A percentile compares a stretch with the other conserved stretches of the same genome.
These are phyloP conservation scores for Microcyclospora pomicola DNA, from an alignment of 2,329 filamentous ascomycete species.

Conservation along the genomic window DNA sequence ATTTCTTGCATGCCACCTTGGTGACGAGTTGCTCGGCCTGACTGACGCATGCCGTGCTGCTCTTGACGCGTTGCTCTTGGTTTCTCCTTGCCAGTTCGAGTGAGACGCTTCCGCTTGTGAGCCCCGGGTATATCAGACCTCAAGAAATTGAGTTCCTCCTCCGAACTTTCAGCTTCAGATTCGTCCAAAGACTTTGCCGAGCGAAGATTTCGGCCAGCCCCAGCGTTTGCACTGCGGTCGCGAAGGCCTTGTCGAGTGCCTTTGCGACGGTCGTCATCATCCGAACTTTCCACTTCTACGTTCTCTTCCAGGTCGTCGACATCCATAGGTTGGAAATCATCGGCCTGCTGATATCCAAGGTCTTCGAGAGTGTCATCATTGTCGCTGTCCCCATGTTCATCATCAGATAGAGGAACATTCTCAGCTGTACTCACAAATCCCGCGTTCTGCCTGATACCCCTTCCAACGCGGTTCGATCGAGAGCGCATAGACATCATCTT, in stretches of 20 bases:
- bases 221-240: conserved; percentile 4
- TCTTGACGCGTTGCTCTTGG: conserved; percentile 4
- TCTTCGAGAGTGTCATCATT: conserved; percentile 5
- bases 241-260: conserved; percentile 7
- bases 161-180: conserved; percentile 17
- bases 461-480: conserved; percentile 11
- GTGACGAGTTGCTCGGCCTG: conserved; percentile 32
- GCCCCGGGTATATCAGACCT: conserved; percentile 27
- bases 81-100: conserved; percentile 2
- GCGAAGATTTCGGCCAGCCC: conserved; percentile 2
- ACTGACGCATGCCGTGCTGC: conserved; percentile 25
- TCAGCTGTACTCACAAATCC: conserved; percentile 20
- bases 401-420: conserved; percentile 12
- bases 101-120: conserved; percentile 26
- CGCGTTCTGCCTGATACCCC: conserved; percentile 1
- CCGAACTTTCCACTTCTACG: conserved; percentile 9
- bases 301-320: conserved; percentile 11
- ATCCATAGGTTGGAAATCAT: conserved; percentile 9
- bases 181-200: background rate
- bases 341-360: conserved; percentile 12
- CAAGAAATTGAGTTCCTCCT: conserved; percentile 15
- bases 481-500: conserved; percentile 9
- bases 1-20: conserved; percentile 40
- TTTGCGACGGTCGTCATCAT: conserved; percentile 5
- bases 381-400: conserved; percentile 8